These are phyloP conservation scores for Colletotrichum musicola DNA, from an alignment of 2,329 filamentous ascomycete species.

Conservation along the genomic window DNA sequence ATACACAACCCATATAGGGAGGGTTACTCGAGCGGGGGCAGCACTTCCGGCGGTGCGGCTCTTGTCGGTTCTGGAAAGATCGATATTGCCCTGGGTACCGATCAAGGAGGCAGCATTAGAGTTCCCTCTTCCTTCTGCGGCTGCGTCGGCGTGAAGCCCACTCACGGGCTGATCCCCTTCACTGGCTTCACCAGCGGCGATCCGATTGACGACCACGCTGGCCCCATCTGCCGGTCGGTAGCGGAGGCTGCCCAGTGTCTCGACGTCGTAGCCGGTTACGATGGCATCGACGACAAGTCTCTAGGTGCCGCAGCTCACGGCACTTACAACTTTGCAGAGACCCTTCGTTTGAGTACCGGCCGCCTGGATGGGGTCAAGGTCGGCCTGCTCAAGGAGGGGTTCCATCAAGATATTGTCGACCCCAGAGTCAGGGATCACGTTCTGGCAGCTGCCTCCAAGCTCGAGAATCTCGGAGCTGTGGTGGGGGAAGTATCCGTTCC, in stretches of 20 bases:
- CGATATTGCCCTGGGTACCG: constrained; percentile 61
- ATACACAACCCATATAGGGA: constrained; percentile 59
- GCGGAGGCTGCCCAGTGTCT: constrained; percentile 56
- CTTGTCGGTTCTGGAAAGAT: constrained; percentile 58
- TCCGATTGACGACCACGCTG: constrained; percentile 63
- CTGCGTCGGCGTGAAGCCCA: constrained; percentile 64
- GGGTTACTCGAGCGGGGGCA: constrained; percentile 63
- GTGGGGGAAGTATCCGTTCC: constrained; percentile 65
- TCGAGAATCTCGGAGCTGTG: constrained; percentile 60
- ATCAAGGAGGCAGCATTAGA: constrained; percentile 61
- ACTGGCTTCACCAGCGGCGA: constrained; percentile 63
- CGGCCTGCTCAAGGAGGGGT: constrained; percentile 60
- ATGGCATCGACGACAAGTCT: constrained; percentile 61
- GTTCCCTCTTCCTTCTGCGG: constrained; percentile 57
- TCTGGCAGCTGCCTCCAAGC: constrained; percentile 53
- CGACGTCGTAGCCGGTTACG: constrained; percentile 60
- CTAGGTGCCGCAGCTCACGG: constrained; percentile 48
- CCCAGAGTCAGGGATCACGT: constrained; percentile 56
- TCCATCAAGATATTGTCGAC: constrained; percentile 53
- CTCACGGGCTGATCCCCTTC: constrained; percentile 63
- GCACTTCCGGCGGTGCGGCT: constrained; percentile 60
- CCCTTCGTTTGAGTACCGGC: constrained; percentile 39
- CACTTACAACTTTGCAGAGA: constrained; percentile 44
- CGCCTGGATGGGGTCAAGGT: constrained; percentile 52
- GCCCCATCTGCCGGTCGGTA: constrained; percentile 56